Evolutionary conservation across 2,329 filamentous ascomycete genomes (phyloP), one percentile per base, ranked within the genome.

Genomic region (Annulohypoxylon truncatum): DNA sequence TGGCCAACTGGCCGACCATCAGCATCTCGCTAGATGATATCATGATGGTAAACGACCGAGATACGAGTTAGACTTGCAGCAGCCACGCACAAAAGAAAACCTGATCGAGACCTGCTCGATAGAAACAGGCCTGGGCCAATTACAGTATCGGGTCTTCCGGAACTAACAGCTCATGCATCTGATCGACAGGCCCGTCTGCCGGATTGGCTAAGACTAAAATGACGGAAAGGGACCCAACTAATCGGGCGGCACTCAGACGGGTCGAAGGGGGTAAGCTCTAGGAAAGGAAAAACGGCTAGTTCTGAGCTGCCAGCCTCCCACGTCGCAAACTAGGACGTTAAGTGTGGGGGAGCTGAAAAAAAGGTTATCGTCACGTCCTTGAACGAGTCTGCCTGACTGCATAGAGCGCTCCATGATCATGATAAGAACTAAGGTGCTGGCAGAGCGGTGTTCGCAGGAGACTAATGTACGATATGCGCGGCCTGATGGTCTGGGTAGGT

Each of bases 121-220:
- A 65, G 24, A n/a, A 57, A 26, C 8, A 57, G 35, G 38, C 31
- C 26, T 18, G n/a, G n/a, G 35, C 61, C 64, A 67, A 69, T 69
- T 9, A 20, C 55, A 42, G 31, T 8, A 60, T 24, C 57, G 33
- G 33, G 64, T 26, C 31, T 38, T 53, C 29, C 46, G 53, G 54
- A 52, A 65, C 58, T 70, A 63, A 62, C 61, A 52, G 59, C 64
- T 66, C 46, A 56, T 40, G 58, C 64, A 61, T 66, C 47, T 12
- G 67, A 70, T 70, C 67, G 64, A 68, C 67, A 70, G 67, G 64
- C 50, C 64, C 64, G 38, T 63, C 64, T 59, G 52, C 67, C 67
- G 54, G 50, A 48, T 63, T 67, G 61, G 64, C 58, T 50, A 28
- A 38, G 4, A 22, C 64, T 69, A 65, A 61, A 35, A 46, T 57